Evolutionary conservation across 306 rosid genomes (phyloP).

Genomic region (Abrus precatorius): DNA sequence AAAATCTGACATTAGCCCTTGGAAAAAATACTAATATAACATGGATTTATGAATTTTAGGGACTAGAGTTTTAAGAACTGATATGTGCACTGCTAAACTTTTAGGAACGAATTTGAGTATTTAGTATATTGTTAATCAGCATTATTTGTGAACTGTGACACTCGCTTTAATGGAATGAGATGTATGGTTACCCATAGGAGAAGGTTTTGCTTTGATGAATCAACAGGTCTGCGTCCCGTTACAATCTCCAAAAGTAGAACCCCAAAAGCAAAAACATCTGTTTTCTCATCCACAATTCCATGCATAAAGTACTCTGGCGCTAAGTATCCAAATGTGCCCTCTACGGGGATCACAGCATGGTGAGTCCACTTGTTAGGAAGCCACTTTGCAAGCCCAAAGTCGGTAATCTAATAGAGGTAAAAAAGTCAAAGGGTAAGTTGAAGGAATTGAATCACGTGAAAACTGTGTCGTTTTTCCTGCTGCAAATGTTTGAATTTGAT

Average conservation of each 20-base stretch:
- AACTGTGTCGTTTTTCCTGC: background rate
- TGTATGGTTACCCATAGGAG: slow-evolving; percentile 77
- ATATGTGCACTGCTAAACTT: too few species aligned
- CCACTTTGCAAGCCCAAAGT: slow-evolving; percentile 99
- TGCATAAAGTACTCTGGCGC: slow-evolving; percentile 98
- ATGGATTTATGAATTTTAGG: too few species aligned
- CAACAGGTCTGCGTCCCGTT: slow-evolving; percentile 89
- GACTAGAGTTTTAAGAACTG: too few species aligned
- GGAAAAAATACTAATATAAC: too few species aligned
- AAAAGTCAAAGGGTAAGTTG: background rate
- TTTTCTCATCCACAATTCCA: slow-evolving; percentile 93
- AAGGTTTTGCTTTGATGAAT: slow-evolving; percentile 85
- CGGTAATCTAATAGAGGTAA: slow-evolving; percentile 67
- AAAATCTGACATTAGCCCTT: too few species aligned
- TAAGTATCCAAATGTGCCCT: slow-evolving; percentile 94
- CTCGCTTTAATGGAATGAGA: background rate
- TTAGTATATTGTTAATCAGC: background rate
- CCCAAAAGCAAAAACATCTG: slow-evolving; percentile 86
- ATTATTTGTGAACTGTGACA: background rate
- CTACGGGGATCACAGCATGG: slow-evolving; percentile 90
- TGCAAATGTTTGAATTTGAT: background rate
- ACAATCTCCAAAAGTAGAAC: slow-evolving; percentile 89
- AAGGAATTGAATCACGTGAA: background rate
- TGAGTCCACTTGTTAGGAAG: slow-evolving; percentile 99
- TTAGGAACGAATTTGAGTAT: too few species aligned